Evolutionary conservation across 805 yeast species (phyloP), one percentile per base, ranked within the genome.

Genomic region (Saccharomycopsis babjevae): DNA sequence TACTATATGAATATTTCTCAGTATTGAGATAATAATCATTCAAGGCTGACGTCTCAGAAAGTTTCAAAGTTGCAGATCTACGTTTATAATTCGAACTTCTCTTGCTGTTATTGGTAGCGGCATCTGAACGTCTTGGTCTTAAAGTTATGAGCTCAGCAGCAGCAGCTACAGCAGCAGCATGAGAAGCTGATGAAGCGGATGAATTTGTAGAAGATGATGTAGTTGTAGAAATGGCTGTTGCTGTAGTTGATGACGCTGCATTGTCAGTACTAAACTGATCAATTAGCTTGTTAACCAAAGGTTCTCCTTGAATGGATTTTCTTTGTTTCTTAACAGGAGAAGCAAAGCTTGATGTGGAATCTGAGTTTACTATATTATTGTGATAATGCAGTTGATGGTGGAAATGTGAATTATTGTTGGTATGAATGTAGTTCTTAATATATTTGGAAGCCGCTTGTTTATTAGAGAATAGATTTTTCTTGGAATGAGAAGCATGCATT

Each of bases 31-130:
- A 69, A 2, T 68, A 56, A 56, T 68, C 68, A 3, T 72, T 72
- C 25, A 71, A 60, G 16, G 70, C 69, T 11, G 74, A 73, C 18
- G 71, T 63, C 8, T 69, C 54, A 46, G 72, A 71, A 16, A 62
- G 50, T 11, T 58, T 32, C 52, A 58, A 34, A 10, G 60, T 52
- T 16, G 61, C 52, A 13, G 55, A 42, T 18, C 42, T 57, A 15
- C 56, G 25, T 30, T 59, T 57, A 57, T 54, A 43, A 7, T 60
- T 52, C 11, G 58, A 40, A 13, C 56, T 52, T 34, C 60, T 59
- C 52, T 60, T 63, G 22, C 63, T 60, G 7, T 54, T 28, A 34
- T 58, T 54, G 25, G 39, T 54, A 50, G 57, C 59, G n/a, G 57
- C 22, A 39, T 22, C 34, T 5, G 61, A 56, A 18, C 65, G 50